Conservation (phyloP, 768 basidiomycete genomes). For the Candolleomyces eurysporus region DNA sequence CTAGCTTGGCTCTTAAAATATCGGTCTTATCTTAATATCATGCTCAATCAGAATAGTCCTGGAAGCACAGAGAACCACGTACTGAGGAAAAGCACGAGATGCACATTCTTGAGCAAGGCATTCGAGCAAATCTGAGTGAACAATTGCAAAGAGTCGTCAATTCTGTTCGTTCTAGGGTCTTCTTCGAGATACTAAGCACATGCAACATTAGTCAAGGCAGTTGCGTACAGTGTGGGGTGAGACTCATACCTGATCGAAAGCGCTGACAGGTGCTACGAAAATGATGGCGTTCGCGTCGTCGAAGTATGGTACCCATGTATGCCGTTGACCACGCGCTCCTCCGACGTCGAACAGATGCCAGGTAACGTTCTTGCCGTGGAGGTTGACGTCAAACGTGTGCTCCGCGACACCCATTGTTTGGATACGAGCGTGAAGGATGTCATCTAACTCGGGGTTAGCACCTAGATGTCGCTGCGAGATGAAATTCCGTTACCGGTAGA, state of each 20-base stretch:
- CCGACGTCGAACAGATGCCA: constrained; percentile 77
- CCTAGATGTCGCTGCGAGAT: constrained; percentile 20
- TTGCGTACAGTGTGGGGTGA: not conserved
- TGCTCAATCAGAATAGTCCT: constrained; percentile 4
- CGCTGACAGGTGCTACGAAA: constrained; percentile 76
- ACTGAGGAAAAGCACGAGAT: constrained; percentile 60
- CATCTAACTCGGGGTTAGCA: constrained; percentile 50
- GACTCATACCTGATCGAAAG: constrained; percentile 65
- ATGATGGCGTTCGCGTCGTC: constrained; percentile 80
- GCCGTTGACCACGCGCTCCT: constrained; percentile 68
- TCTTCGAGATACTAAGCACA: constrained; percentile 74
- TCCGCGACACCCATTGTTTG: constrained; percentile 90
- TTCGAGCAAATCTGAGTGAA: constrained; percentile 87
- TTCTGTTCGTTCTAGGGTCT: constrained; percentile 80
- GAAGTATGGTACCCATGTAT: constrained; percentile 78
- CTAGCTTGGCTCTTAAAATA: constrained; percentile 69
- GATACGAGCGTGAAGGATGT: constrained; percentile 85
- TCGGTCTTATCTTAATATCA: constrained; percentile 67
- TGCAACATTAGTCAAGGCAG: constrained; percentile 4
- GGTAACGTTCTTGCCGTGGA: constrained; percentile 73
- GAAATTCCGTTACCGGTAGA: constrained; percentile 54
- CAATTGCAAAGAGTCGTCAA: constrained; percentile 85
- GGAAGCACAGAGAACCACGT: constrained; percentile 21
- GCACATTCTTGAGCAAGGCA: constrained; percentile 68
- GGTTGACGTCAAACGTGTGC: constrained; percentile 77